Evolutionary conservation across 1,284 basidiomycete genomes (phyloP).

Genomic region (Malassezia slooffiae): DNA sequence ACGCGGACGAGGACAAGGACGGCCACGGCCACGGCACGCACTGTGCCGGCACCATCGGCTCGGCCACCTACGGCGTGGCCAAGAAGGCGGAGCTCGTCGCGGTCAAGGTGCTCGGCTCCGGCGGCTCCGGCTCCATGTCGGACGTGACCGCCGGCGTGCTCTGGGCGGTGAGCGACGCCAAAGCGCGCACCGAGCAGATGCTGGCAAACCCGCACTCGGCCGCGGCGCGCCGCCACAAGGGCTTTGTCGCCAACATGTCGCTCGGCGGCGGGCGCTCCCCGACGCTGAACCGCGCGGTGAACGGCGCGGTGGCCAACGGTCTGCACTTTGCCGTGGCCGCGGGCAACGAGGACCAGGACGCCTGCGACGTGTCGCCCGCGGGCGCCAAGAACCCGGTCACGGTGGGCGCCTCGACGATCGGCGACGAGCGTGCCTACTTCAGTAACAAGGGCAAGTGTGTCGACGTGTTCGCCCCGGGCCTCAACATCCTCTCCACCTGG

Average conservation of each 20-base stretch:
- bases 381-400: conserved; percentile 58
- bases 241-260: conserved; percentile 95
- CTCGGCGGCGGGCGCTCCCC: conserved; percentile 90
- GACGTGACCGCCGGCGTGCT: conserved; percentile 63
- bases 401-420: conserved; percentile 53
- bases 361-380: conserved; percentile 73
- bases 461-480: conserved; percentile 69
- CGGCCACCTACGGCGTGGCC: conserved; percentile 76
- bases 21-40: conserved; percentile 61
- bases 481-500: conserved; percentile 57
- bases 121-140: conserved; percentile 89
- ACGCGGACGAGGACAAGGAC: conserved; percentile 66
- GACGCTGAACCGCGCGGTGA: conserved; percentile 72
- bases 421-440: conserved; percentile 77
- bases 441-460: conserved; percentile 56
- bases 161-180: conserved; percentile 66
- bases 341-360: conserved; percentile 62
- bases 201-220: conserved; percentile 59
- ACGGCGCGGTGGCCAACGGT: conserved; percentile 69
- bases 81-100: conserved; percentile 85
- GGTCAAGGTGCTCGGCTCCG: conserved; percentile 88
- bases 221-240: conserved; percentile 65
- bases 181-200: conserved; percentile 53
- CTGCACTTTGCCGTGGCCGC: conserved; percentile 71
- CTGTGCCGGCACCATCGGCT: conserved; percentile 57